Evolutionary conservation across 2,329 filamentous ascomycete species (phyloP).

Genomic region (Dactylellina drechsleri): DNA sequence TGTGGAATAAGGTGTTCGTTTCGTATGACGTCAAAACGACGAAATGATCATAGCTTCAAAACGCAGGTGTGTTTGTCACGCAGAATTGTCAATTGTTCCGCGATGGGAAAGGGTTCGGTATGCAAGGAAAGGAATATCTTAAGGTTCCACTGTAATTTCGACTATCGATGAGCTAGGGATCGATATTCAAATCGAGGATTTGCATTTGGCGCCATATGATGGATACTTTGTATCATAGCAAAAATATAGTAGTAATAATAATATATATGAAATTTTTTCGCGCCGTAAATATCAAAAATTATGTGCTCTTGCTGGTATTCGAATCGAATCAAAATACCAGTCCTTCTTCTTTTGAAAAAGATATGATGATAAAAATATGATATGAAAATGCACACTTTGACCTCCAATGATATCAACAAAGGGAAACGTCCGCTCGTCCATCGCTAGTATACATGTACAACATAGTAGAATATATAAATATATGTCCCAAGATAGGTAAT

Average conservation of each 20-base stretch:
- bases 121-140: too few relatives aligned
- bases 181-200: too few relatives aligned
- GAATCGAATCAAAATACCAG: too few relatives aligned
- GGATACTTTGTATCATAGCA: not conserved
- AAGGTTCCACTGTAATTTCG: too few relatives aligned
- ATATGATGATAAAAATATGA: conserved; percentile 7
- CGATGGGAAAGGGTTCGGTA: not conserved
- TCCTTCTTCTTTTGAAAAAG: too few relatives aligned
- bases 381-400: conserved; percentile 13
- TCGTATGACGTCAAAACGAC: conserved; percentile 46
- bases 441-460: conserved; percentile 19
- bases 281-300: not conserved
- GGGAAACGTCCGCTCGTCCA: conserved; percentile 37
- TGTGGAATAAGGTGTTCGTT: conserved; percentile 14
- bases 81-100: not conserved
- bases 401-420: conserved; percentile 13
- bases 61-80: conserved; percentile 43
- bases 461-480: conserved; percentile 2
- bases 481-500: not conserved
- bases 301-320: too few relatives aligned
- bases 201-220: too few relatives aligned
- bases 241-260: conserved; percentile 11
- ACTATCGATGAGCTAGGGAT: too few relatives aligned
- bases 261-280: conserved; percentile 15
- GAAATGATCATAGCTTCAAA: conserved; percentile 13